Conservation (phyloP, 768 basidiomycete species). For the Suillus sp. region DNA sequence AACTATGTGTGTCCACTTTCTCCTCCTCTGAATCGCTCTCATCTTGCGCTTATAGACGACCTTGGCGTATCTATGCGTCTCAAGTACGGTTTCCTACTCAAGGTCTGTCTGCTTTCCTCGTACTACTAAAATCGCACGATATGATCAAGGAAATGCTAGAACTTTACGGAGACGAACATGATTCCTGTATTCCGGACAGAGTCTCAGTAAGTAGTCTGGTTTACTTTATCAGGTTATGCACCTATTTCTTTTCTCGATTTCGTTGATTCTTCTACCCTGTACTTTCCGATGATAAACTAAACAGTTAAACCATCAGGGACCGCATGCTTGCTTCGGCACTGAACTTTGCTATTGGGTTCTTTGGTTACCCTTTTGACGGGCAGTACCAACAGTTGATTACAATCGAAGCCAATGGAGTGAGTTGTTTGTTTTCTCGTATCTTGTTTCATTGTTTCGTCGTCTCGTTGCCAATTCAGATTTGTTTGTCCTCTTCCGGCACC, state of each 20-base stretch:
- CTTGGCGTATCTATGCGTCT: slow-evolving; percentile 71
- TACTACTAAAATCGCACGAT: not conserved
- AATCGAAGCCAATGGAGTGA: slow-evolving; percentile 62
- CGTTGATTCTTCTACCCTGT: not conserved
- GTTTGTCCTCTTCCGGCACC: slow-evolving; percentile 16
- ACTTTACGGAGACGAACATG: slow-evolving; percentile 58
- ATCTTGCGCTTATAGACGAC: slow-evolving; percentile 43
- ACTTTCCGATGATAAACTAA: not conserved
- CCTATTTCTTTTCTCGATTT: not conserved
- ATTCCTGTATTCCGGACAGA: slow-evolving; percentile 82
- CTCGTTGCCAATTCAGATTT: slow-evolving; percentile 1
- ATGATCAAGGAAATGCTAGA: slow-evolving; percentile 37
- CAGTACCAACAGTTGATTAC: slow-evolving; percentile 79
- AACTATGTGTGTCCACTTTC: slow-evolving; percentile 59
- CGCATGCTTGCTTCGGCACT: slow-evolving; percentile 69
- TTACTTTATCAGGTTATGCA: slow-evolving; percentile 2
- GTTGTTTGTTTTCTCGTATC: slow-evolving; percentile 28
- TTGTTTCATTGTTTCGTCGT: not conserved
- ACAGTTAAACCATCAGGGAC: slow-evolving; percentile 44
- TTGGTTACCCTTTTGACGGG: slow-evolving; percentile 69
- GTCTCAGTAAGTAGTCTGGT: slow-evolving; percentile 52
- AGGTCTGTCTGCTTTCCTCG: slow-evolving; percentile 36
- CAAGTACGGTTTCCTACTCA: slow-evolving; percentile 78
- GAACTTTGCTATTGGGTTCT: slow-evolving; percentile 76
- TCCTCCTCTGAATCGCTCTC: not conserved